Evolutionary conservation across 169 alveolate genomes (phyloP), one percentile per base, ranked within the genome.

Genomic region (Plasmodium adleri): DNA sequence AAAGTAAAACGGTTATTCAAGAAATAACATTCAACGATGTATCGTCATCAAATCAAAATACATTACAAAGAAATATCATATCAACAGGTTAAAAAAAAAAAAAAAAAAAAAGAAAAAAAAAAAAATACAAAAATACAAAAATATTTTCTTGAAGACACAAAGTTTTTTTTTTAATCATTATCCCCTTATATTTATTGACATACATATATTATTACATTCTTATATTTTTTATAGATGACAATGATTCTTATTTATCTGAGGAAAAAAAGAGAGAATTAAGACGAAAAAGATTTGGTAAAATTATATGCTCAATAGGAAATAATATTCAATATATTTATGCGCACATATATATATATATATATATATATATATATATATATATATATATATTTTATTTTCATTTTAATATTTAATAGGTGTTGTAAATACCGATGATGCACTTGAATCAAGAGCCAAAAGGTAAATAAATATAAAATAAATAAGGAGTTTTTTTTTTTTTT

Each of bases 371-470:
- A 28, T 28, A 28, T 28, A 28, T 50, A 56, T 47, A 17, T 60
- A 8, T 20, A 2, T 28, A 12, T 17, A 12, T 15, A n/a, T n/a
- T n/a, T 20, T 20, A 20, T 12, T 24, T n/a, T 52, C 13, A 5
- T 76, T 76, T 28, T 39, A 8, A 3, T 63, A 15, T 64, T 17
- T 6, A 17, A 50, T 54, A 56, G 90, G 72, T 39, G 22, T 15
- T 63, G 85, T 80, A 15, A 67, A 78, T n/a, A 80, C 60, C 26
- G 85, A 67, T 56, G 90, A 67, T 12, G 85, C 54, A 13, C 85
- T 80, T 22, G 90, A 80, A 28, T 80, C 90, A 9, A 80, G 90
- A 56, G 90, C 90, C 5, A 80, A 80, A 54, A 80, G 90, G 90
- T 80, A 52, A 43, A 15, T 15, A 32, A 39, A 72, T n/a, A 1